These are phyloP conservation scores for Allantophomopsis lycopodina DNA, from an alignment of 2,329 filamentous ascomycete genomes.

Conservation along the genomic window DNA sequence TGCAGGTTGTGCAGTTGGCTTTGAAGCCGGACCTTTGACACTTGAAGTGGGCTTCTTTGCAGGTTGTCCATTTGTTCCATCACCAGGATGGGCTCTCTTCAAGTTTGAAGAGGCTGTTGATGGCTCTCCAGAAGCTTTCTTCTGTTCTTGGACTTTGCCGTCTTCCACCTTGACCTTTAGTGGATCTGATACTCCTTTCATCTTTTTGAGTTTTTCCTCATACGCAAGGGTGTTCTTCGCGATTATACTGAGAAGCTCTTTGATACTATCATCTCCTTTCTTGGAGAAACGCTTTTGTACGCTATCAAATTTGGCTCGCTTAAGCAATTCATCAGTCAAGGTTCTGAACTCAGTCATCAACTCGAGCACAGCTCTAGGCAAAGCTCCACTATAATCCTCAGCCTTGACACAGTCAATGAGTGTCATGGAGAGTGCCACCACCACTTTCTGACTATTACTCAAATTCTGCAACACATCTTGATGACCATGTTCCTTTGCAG, in stretches of 20 bases:
- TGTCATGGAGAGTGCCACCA: constrained; percentile 37
- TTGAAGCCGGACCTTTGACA: constrained; percentile 12
- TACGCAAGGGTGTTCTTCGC: constrained; percentile 20
- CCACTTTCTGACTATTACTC: constrained; percentile 40
- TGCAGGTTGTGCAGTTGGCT: constrained; percentile 2
- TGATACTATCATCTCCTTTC: constrained; percentile 51
- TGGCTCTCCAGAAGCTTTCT: constrained; percentile 6
- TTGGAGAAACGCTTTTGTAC: constrained; percentile 47
- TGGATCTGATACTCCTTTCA: constrained; percentile 18
- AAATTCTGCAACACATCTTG: constrained; percentile 41
- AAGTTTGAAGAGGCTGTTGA: constrained; percentile 1
- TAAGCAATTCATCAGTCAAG: constrained; percentile 40
- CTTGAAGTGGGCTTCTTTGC: constrained; percentile 18
- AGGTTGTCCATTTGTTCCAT: constrained; percentile 13
- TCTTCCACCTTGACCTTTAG: constrained; percentile 9
- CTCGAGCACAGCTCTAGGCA: constrained; percentile 40
- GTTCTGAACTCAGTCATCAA: constrained; percentile 48
- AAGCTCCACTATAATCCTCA: constrained; percentile 35
- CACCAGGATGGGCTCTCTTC: constrained; percentile 18
- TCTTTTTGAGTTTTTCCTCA: constrained; percentile 26
- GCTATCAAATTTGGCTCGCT: constrained; percentile 52
- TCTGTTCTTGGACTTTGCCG: constrained; percentile 7
- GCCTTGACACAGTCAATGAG: constrained; percentile 39
- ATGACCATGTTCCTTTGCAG: constrained; percentile 39
- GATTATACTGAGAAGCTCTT: constrained; percentile 45